Conservation (phyloP, 495 filamentous ascomycete species). For the Podospora bellae-mahoneyi region DNA sequence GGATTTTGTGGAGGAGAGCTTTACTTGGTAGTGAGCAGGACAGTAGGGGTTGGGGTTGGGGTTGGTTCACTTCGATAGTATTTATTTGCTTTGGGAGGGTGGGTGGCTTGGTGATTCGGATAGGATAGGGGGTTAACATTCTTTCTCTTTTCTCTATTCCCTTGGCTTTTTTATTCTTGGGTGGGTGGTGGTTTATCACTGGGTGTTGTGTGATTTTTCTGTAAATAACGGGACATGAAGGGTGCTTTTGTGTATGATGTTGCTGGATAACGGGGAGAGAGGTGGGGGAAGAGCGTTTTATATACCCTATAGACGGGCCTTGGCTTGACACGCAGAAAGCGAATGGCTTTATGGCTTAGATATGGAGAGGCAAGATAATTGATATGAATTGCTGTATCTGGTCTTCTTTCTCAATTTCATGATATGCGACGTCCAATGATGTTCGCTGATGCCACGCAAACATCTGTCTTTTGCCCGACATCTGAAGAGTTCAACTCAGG, state of each 20-base stretch:
- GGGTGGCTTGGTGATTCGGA: neutral
- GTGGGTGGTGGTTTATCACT: no score
- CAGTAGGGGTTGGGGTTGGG: no score
- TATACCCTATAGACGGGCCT: neutral
- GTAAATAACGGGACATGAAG: no score
- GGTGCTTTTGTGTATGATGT: neutral
- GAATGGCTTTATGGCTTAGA: neutral
- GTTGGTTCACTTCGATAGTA: neutral
- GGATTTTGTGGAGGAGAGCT: conserved; percentile 84
- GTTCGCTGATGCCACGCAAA: no score
- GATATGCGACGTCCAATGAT: no score
- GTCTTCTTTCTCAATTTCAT: neutral
- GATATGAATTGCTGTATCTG: neutral
- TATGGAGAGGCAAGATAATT: neutral
- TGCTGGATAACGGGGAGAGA: neutral
- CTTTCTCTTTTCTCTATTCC: neutral
- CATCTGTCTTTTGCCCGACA: no score
- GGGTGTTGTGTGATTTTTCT: no score
- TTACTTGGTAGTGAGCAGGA: conserved; percentile 65
- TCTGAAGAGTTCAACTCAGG: no score
- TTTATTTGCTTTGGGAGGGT: neutral
- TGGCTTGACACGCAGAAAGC: neutral
- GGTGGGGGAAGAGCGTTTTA: neutral
- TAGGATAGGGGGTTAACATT: neutral
- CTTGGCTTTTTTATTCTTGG: neutral